phyloP scores from a whole-genome alignment of 2,329 filamentous ascomycete species.

The Ascochyta fabae region DNA sequence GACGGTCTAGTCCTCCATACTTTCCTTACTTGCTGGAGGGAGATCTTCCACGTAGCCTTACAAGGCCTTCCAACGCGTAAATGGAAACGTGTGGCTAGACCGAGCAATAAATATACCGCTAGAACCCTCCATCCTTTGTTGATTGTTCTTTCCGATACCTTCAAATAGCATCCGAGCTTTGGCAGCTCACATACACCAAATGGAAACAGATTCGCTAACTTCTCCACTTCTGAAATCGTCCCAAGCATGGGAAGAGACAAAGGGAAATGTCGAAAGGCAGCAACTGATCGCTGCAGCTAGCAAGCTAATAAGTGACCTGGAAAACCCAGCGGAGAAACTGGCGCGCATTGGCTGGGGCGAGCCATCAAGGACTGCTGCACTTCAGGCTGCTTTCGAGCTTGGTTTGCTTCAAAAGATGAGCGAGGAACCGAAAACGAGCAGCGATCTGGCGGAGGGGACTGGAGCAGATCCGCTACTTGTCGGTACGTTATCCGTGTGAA shows the following conservation, averaged over 20 bases:
- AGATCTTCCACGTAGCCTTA: too few species aligned
- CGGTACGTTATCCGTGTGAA: not conserved
- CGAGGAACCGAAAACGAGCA: not conserved
- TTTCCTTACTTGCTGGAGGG: too few species aligned
- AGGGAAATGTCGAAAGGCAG: not conserved
- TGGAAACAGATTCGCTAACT: too few species aligned
- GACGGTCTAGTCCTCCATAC: too few species aligned
- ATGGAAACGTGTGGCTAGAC: too few species aligned
- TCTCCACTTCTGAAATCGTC: too few species aligned
- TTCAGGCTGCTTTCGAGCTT: slow-evolving; percentile 1
- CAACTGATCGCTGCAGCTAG: slow-evolving; percentile 4
- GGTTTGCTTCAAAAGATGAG: not conserved
- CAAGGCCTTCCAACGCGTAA: too few species aligned
- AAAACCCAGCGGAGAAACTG: not conserved
- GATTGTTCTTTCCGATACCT: too few species aligned
- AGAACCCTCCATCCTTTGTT: too few species aligned
- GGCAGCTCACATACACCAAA: too few species aligned
- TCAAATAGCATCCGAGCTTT: too few species aligned
- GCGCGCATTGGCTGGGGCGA: slow-evolving; percentile 4
- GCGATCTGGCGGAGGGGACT: not conserved
- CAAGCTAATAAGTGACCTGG: not conserved
- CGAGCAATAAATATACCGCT: too few species aligned
- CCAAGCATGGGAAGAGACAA: not conserved
- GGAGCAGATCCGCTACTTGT: not conserved
- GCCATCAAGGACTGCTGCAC: slow-evolving; percentile 2